Evolutionary conservation across 768 basidiomycete genomes (phyloP).

Genomic region (Leccinum truebloodii): DNA sequence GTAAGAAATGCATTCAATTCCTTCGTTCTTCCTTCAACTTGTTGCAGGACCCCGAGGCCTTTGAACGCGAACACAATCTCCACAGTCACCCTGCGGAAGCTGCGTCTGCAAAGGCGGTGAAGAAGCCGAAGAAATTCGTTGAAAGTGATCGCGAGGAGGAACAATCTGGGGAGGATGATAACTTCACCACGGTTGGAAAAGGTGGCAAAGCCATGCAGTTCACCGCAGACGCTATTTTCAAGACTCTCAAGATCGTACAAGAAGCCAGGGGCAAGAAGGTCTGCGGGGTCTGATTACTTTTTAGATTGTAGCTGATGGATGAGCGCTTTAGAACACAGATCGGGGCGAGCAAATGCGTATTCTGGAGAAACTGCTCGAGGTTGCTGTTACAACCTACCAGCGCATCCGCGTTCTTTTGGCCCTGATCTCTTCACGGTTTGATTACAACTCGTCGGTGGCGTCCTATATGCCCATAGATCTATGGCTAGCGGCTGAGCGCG

Average conservation of each 20-base stretch:
- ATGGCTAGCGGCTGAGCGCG: conserved; percentile 84
- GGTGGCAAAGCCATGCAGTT: conserved; percentile 84
- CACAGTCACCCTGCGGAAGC: conserved; percentile 49
- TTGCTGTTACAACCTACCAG: conserved; percentile 87
- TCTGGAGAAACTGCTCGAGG: conserved; percentile 81
- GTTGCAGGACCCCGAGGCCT: conserved; percentile 81
- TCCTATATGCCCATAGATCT: conserved; percentile 91
- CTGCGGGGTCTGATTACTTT: conserved; percentile 11
- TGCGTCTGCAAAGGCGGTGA: conserved; percentile 36
- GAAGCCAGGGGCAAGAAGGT: conserved; percentile 98
- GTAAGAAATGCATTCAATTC: conserved; percentile 42
- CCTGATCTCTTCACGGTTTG: conserved; percentile 92
- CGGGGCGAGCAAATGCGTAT: conserved; percentile 92
- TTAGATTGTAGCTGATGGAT: conserved; percentile 14
- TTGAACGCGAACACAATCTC: conserved; percentile 72
- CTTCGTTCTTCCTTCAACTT: conserved; percentile 1
- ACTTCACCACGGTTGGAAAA: conserved; percentile 89
- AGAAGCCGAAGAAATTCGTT: conserved; percentile 36
- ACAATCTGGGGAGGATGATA: conserved; percentile 47
- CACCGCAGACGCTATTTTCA: conserved; percentile 86
- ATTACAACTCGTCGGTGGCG: conserved; percentile 88
- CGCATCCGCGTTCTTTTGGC: conserved; percentile 93
- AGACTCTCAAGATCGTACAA: conserved; percentile 86
- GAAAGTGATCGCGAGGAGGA: conserved; percentile 46
- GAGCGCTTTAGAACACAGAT: conserved; percentile 79